Evolutionary conservation across 2,329 filamentous ascomycete genomes (phyloP).

Genomic region (Aspergillus latus): DNA sequence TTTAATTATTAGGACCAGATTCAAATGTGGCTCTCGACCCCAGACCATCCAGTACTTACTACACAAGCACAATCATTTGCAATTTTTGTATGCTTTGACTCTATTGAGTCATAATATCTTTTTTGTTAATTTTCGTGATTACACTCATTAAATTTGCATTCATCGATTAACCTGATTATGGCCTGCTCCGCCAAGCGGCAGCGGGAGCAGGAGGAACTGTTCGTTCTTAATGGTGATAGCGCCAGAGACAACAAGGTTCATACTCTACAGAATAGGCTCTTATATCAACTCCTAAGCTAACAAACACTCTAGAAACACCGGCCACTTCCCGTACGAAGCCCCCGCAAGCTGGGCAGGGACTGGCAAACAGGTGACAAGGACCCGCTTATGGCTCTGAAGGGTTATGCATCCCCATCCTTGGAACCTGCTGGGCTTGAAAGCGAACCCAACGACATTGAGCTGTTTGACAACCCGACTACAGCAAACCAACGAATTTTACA

Average conservation of each 20-base stretch:
- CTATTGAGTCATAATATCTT: no score
- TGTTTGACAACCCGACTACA: not conserved
- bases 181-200: conserved; percentile 27
- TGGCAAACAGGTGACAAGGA: conserved; percentile 18
- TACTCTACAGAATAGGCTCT: not conserved
- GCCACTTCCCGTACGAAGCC: conserved; percentile 32
- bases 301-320: conserved; percentile 31
- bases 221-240: conserved; percentile 58
- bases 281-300: not conserved
- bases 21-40: not conserved
- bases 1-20: not conserved
- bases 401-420: conserved; percentile 14
- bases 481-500: conserved; percentile 10
- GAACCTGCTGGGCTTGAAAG: conserved; percentile 41
- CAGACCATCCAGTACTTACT: not conserved
- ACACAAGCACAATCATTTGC: no score
- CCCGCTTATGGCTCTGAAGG: conserved; percentile 23
- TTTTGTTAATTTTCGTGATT: no score
- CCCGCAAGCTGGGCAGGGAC: conserved; percentile 24
- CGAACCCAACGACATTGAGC: conserved; percentile 19
- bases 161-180: conserved; percentile 19
- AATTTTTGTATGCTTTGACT: no score
- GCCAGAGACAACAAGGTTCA: conserved; percentile 29
- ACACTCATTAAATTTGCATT: no score
- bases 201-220: conserved; percentile 54